Evolutionary conservation across 2,329 filamentous ascomycete species (phyloP).

Genomic region (Arthrobotrys iridis): DNA sequence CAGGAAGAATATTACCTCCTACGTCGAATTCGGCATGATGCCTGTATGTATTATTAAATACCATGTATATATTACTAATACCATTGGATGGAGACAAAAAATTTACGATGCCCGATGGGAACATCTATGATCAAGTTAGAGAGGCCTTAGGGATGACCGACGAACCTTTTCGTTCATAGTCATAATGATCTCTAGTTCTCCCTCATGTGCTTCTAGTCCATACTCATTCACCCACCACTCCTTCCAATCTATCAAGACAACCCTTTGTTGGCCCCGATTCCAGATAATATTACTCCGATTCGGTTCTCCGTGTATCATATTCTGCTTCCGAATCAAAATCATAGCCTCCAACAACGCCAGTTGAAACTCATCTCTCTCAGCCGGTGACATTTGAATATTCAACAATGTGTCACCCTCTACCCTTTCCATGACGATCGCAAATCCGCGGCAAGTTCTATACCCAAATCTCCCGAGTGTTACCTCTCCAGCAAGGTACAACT

Average conservation of each 20-base stretch:
- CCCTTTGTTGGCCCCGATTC: constrained; percentile 13
- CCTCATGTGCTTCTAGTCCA: constrained; percentile 26
- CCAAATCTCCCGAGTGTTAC: constrained; percentile 29
- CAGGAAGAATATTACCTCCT: constrained; percentile 41
- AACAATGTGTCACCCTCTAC: constrained; percentile 18
- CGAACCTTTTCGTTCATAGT: constrained; percentile 7
- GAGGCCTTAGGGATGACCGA: constrained; percentile 5
- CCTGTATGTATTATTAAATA: constrained; percentile 19
- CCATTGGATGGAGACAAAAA: constrained; percentile 11
- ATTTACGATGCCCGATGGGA: too few species aligned
- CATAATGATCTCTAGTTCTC: constrained; percentile 36
- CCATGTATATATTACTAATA: constrained; percentile 43
- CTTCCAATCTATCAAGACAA: constrained; percentile 34
- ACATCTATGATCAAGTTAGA: background rate
- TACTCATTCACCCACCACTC: constrained; percentile 49
- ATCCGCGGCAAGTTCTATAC: constrained; percentile 22
- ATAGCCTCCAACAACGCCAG: constrained; percentile 26
- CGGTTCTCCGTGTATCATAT: constrained; percentile 39
- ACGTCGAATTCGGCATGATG: background rate
- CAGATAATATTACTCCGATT: constrained; percentile 32
- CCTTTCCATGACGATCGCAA: constrained; percentile 38
- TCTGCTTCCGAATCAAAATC: constrained; percentile 21
- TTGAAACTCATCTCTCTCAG: constrained; percentile 15
- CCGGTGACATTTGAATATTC: constrained; percentile 16
- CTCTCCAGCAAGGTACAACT: constrained; percentile 29